Evolutionary conservation across 371 early-diverging fungal genomes (phyloP), one percentile per base, ranked within the genome.

Genomic region (Mortierella sp.): DNA sequence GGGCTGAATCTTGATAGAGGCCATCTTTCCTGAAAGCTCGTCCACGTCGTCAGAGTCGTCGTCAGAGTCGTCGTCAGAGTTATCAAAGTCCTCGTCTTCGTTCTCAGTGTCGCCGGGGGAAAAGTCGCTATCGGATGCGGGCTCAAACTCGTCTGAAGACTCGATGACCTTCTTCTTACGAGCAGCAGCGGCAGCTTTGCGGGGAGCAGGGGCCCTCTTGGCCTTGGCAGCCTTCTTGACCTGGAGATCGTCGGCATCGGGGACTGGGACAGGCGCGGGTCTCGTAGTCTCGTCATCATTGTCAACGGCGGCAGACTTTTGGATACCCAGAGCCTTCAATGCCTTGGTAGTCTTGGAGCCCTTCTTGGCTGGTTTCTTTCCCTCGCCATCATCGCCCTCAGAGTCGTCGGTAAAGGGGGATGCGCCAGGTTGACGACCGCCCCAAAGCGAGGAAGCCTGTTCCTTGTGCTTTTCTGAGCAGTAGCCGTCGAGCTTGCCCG

Each of bases 381-480:
- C 37, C 28, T 28, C 53, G 50, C 19, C 14, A 72, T 69, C 74
- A 74, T 77, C 76, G 24, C 34, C 72, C 34, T 78, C 82, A n/a
- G 82, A 74, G 14, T 82, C 82, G 31, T 82, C 82, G 24, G 76
- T 73, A 55, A 64, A 75, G 40, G 69, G 73, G 19, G 43, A 50
- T 6, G 75, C 44, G 19, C 76, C 74, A 26, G 81, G 16, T 24
- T 34, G 1, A 71, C 34, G 64, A 2, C 64, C 64, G 19, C 74
- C 71, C 59, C 73, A 77, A 19, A 74, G 76, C 2, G 71, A 71
- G 50, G 50, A n/a, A 1, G 71, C 82, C 26, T 86, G 86, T 21
- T 86, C 57, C 77, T 70, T 86, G 75, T 86, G 86, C 50, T 86
- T 86, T 26, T 74, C 82, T 1, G 86, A 77, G 40, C 86, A 86